These are phyloP conservation scores for Hypoxylon sp. DNA, from an alignment of 2,329 filamentous ascomycete genomes.

Conservation along the genomic window DNA sequence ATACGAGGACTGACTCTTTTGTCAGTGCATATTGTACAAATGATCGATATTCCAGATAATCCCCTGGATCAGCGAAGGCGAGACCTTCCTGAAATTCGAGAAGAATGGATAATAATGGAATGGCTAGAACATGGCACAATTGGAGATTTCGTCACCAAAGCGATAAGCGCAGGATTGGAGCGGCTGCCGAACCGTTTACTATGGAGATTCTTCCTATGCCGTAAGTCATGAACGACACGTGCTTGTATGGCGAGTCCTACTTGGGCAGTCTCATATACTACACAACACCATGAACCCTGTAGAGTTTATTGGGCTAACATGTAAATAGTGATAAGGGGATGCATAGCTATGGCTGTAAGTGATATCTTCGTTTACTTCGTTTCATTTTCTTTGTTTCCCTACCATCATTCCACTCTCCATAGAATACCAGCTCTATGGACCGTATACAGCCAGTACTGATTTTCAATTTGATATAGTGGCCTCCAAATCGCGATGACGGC, in stretches of 20 bases:
- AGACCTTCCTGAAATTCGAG: background rate
- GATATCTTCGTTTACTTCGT: background rate
- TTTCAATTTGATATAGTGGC: background rate
- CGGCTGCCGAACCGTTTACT: constrained; percentile 3
- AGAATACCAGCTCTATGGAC: background rate
- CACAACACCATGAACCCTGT: too few species aligned
- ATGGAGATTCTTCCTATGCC: constrained; percentile 11
- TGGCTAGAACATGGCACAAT: constrained; percentile 3
- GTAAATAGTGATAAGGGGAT: constrained; percentile 4
- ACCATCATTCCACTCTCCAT: too few species aligned
- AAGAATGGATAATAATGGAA: background rate
- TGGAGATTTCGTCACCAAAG: background rate
- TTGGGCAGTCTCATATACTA: too few species aligned
- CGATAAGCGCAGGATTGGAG: background rate
- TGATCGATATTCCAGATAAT: background rate
- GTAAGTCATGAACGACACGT: constrained; percentile 7
- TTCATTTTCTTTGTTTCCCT: background rate
- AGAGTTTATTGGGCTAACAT: constrained; percentile 4
- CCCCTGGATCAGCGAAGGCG: background rate
- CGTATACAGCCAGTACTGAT: background rate
- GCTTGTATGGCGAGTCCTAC: too few species aligned
- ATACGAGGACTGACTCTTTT: background rate
- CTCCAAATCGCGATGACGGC: background rate
- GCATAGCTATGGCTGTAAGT: constrained; percentile 21
- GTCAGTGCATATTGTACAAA: background rate